Conservation (phyloP, 805 yeast genomes). For the Candida orba region DNA sequence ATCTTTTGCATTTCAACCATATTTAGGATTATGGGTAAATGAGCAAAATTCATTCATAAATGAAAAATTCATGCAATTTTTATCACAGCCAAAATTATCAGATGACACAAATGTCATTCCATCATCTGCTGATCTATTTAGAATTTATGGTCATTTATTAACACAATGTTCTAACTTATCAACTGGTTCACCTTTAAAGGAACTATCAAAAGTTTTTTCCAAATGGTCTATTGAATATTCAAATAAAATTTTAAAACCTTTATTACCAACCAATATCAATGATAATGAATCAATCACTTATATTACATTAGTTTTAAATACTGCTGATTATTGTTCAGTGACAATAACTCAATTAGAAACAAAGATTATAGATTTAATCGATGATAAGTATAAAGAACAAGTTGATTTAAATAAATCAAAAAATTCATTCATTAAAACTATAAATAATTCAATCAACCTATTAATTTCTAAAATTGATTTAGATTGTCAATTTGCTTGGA, state of each 20-base stretch:
- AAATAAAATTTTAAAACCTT: slow-evolving; percentile 39
- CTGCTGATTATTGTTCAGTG: slow-evolving; percentile 81
- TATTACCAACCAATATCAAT: slow-evolving; percentile 40
- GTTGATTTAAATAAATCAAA: slow-evolving; percentile 47
- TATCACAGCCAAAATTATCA: slow-evolving; percentile 51
- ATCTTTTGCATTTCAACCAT: slow-evolving; percentile 77
- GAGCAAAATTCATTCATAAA: slow-evolving; percentile 68
- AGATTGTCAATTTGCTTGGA: slow-evolving; percentile 68
- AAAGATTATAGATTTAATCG: slow-evolving; percentile 37
- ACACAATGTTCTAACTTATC: slow-evolving; percentile 58
- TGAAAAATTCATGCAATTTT: slow-evolving; percentile 56
- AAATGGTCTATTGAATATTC: slow-evolving; percentile 59
- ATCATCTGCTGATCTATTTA: slow-evolving; percentile 82
- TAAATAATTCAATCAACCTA: slow-evolving; percentile 49
- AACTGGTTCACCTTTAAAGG: slow-evolving; percentile 34
- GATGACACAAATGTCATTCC: slow-evolving; percentile 61
- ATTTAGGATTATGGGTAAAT: slow-evolving; percentile 75
- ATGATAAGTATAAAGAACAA: slow-evolving; percentile 34
- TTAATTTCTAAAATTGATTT: slow-evolving; percentile 50
- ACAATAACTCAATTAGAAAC: slow-evolving; percentile 76
- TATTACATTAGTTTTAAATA: slow-evolving; percentile 68
- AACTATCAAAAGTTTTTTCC: slow-evolving; percentile 51
- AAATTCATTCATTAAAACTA: slow-evolving; percentile 47
- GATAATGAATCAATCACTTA: slow-evolving; percentile 54
- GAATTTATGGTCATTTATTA: slow-evolving; percentile 64